phyloP scores from a whole-genome alignment of 2,329 filamentous ascomycete species.

The Clonostachys sp. region DNA sequence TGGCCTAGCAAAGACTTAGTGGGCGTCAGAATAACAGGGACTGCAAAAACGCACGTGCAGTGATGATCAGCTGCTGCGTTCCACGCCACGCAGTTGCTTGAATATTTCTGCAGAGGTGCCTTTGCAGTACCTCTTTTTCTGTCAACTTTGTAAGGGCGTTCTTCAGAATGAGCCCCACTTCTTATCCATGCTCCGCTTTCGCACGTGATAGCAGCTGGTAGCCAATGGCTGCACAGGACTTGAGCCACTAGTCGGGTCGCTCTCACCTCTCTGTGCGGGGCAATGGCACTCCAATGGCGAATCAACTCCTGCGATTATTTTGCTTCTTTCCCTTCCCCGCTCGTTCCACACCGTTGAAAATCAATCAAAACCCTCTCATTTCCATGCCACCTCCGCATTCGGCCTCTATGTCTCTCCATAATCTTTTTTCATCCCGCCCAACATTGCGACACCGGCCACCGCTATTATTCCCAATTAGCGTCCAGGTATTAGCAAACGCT shows the following conservation, averaged over 20 bases:
- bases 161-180: no score
- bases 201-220: no score
- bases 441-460: background rate
- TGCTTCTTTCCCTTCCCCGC: background rate
- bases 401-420: background rate
- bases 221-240: background rate
- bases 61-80: no score
- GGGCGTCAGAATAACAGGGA: background rate
- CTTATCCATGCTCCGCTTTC: no score
- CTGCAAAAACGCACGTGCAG: background rate
- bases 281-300: background rate
- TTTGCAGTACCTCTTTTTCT: no score
- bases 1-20: background rate
- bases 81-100: no score
- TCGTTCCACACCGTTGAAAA: no score
- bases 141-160: no score
- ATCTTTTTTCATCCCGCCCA: background rate
- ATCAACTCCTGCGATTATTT: background rate
- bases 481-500: background rate
- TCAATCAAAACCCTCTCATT: no score
- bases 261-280: background rate
- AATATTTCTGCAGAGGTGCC: no score
- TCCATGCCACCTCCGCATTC: background rate
- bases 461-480: background rate
- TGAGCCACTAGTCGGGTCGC: background rate